Evolutionary conservation across 2,329 filamentous ascomycete species (phyloP).

Genomic region (Monosporascus sp.): DNA sequence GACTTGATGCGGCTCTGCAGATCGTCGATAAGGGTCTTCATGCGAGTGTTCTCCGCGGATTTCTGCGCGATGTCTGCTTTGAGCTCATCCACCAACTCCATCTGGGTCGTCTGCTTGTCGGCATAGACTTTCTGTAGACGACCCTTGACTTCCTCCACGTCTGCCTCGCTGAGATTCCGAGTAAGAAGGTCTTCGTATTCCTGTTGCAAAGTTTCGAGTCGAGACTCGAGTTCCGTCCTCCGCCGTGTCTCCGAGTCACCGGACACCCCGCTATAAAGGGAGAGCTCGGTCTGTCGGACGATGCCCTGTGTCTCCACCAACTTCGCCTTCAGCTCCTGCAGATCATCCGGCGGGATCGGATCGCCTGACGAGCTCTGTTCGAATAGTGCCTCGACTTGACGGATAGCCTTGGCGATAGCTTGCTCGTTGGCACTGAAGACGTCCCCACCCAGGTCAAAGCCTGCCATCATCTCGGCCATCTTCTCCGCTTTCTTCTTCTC

Average conservation of each 20-base stretch:
- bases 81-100: constrained; percentile 69
- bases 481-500: constrained; percentile 98
- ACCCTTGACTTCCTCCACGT: constrained; percentile 79
- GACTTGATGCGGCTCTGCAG: constrained; percentile 69
- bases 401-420: constrained; percentile 75
- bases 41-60: constrained; percentile 73
- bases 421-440: constrained; percentile 92
- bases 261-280: constrained; percentile 65
- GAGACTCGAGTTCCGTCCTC: constrained; percentile 70
- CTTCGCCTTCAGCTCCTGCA: constrained; percentile 69
- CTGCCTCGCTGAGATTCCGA: constrained; percentile 69
- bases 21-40: constrained; percentile 76
- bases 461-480: constrained; percentile 99
- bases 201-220: constrained; percentile 66
- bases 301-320: constrained; percentile 88
- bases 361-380: constrained; percentile 74
- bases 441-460: constrained; percentile 88
- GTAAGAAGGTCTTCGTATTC: constrained; percentile 82
- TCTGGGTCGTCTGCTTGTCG: constrained; percentile 67
- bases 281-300: constrained; percentile 86
- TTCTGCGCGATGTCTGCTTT: constrained; percentile 71
- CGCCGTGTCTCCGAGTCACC: constrained; percentile 61
- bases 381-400: constrained; percentile 73
- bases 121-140: constrained; percentile 72
- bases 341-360: constrained; percentile 72